A percentile compares a stretch with the other conserved stretches of the same genome.
phyloP scores from a whole-genome alignment of 2,329 filamentous ascomycete genomes.

The Xylaria sp. region DNA sequence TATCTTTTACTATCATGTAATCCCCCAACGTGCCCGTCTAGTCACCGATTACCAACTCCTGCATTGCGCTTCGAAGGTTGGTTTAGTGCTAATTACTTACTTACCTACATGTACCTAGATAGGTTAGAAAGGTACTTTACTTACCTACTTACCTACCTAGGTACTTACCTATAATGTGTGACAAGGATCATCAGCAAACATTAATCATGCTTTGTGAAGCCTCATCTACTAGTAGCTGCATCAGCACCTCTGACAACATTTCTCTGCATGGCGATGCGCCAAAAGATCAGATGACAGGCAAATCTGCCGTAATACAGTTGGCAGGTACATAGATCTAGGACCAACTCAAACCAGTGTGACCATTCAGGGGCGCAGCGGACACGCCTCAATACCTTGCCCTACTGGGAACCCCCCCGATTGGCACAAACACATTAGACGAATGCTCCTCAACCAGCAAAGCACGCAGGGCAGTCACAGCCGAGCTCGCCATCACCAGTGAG shows the following conservation, averaged over 20 bases:
- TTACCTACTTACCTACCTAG: too few species aligned
- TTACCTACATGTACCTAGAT: too few species aligned
- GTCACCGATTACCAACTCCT: too few species aligned
- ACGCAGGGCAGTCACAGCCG: slow-evolving; percentile 14
- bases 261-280: not conserved
- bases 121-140: too few species aligned
- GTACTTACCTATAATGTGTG: too few species aligned
- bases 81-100: too few species aligned
- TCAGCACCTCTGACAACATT: not conserved
- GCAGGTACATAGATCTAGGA: not conserved
- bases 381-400: slow-evolving; percentile 22
- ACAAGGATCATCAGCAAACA: too few species aligned
- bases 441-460: slow-evolving; percentile 3
- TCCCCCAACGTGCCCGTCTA: too few species aligned
- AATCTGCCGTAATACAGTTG: not conserved
- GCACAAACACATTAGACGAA: not conserved
- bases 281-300: slow-evolving; percentile 29
- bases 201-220: not conserved
- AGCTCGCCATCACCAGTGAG: slow-evolving; percentile 21
- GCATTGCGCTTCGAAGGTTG: too few species aligned
- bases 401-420: slow-evolving; percentile 31
- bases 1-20: too few species aligned
- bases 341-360: slow-evolving; percentile 5
- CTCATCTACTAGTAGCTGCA: slow-evolving; percentile 9
- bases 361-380: slow-evolving; percentile 13